Base-by-base conservation (phyloP, 805 yeast genomes). In the Metschnikowia shivogae region DNA sequence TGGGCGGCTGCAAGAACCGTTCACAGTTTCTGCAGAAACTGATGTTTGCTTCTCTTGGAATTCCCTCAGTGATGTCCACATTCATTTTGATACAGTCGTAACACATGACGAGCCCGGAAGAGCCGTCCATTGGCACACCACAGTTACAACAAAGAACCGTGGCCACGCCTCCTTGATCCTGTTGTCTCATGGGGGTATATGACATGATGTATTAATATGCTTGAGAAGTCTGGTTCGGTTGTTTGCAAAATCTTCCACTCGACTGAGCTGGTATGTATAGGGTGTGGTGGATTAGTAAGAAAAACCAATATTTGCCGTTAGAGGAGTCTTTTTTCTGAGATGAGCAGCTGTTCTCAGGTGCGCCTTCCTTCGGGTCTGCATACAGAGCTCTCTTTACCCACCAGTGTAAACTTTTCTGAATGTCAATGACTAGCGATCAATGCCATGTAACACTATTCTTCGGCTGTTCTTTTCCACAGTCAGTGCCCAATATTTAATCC, bases 1-100 rank as follows among this genome's bases (percentile, higher is more conserved):
- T 75, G 36, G 99, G 99, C 10, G 99, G 99, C 59, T 90, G 96
- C 55, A 92, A 72, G 65, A 88, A 93, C 43, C 98, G 73, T 63
- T 93, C 99, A 78, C 99, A 93, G 73, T 90, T 90, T 75, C 98
- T 79, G 72, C 99, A 93, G 63, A 90, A 93, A 26, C 95, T 87
- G 39, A 93, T 73, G 55, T 89, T 86, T 7, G 96, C 92, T 64
- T 93, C 98, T 65, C 97, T 80, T 42, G 97, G 97, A 32, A 72
- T 72, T 37, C 96, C 97, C 55, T 84, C 89, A 1, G 99, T 89
- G 57, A 93, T 89, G 64, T 92, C 97, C 47, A 89, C 93, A 2
- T 89, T 89, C 60, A 92, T 72, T 66, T 89, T 88, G 63, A 93
- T 87, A 80, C 99, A 93, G 68, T 93, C 98, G 74, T 87, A 84